Percentiles rank a stretch among this genome's conserved stretches.
phyloP scores from a whole-genome alignment of 352 stramenopile genomes.

The Pythium scleroteichum region DNA sequence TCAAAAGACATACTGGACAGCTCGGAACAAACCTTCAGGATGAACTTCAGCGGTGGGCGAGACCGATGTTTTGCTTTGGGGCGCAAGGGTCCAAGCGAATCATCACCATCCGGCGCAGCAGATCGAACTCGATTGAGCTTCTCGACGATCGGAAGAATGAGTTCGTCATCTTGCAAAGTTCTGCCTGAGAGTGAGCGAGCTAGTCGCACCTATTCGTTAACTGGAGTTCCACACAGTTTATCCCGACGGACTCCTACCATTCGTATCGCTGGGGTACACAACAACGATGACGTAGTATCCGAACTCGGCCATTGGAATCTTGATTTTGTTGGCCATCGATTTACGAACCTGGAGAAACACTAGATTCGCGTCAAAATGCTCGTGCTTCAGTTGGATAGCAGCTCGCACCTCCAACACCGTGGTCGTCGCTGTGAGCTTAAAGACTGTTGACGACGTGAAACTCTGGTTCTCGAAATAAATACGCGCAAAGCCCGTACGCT shows the following conservation, averaged over 20 bases:
- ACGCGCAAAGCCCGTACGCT: constrained; percentile 69
- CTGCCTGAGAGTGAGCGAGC: constrained; percentile 59
- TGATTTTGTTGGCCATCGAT: constrained; percentile 84
- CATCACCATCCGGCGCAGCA: constrained; percentile 44
- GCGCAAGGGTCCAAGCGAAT: constrained; percentile 46
- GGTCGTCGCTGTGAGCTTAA: constrained; percentile 66
- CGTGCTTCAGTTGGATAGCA: too few relatives aligned
- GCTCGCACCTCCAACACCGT: constrained; percentile 65
- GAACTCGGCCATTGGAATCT: constrained; percentile 63
- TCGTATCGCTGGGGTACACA: constrained; percentile 65
- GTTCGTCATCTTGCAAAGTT: constrained; percentile 77
- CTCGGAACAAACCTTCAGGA: constrained; percentile 62
- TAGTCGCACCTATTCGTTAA: constrained; percentile 7
- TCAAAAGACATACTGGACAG: neutral
- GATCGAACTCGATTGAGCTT: constrained; percentile 56
- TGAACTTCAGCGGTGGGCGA: constrained; percentile 73
- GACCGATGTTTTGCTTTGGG: constrained; percentile 62
- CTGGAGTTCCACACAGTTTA: neutral
- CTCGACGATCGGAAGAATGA: constrained; percentile 75
- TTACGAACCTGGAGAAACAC: constrained; percentile 37
- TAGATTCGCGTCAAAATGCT: neutral
- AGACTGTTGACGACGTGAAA: constrained; percentile 83
- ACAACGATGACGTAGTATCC: constrained; percentile 80
- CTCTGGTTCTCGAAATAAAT: constrained; percentile 87
- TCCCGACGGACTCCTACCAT: constrained; percentile 5